Evolutionary conservation across 2,329 filamentous ascomycete genomes (phyloP).

Genomic region (Rachicladosporium sp.): DNA sequence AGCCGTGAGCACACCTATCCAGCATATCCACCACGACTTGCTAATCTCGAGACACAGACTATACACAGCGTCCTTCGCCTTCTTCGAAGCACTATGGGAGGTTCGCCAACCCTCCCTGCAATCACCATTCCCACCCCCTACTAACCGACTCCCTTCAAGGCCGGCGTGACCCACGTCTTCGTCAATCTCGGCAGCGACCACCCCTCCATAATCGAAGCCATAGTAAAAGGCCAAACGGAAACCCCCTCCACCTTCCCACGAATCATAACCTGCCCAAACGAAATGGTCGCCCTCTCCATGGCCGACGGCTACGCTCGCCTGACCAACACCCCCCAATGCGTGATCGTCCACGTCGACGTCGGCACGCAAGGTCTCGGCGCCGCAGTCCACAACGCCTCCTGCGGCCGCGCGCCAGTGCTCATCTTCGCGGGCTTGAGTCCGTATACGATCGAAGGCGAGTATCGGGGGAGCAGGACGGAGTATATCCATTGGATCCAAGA

Average conservation of each 20-base stretch:
- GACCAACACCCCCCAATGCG: constrained; percentile 60
- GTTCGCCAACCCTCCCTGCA: constrained; percentile 22
- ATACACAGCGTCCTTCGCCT: constrained; percentile 68
- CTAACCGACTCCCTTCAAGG: constrained; percentile 18
- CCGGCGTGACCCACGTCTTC: constrained; percentile 48
- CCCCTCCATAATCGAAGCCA: constrained; percentile 67
- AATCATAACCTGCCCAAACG: constrained; percentile 70
- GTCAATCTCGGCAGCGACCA: constrained; percentile 62
- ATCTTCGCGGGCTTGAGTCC: constrained; percentile 70
- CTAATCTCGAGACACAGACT: constrained; percentile 5
- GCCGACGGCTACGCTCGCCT: constrained; percentile 61
- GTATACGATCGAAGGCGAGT: constrained; percentile 65
- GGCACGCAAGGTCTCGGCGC: constrained; percentile 68
- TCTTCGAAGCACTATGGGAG: constrained; percentile 72
- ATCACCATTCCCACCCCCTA: not conserved
- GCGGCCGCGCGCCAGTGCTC: constrained; percentile 60
- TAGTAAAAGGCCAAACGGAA: constrained; percentile 62
- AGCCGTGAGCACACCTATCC: not conserved
- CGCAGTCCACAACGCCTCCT: constrained; percentile 68
- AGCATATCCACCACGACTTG: not conserved
- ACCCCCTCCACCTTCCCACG: constrained; percentile 52
- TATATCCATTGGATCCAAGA: constrained; percentile 84
- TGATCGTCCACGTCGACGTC: constrained; percentile 71
- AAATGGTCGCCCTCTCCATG: constrained; percentile 81
- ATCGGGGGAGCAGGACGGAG: constrained; percentile 64